phyloP scores from a whole-genome alignment of 805 yeast genomes.

The Yamadazyma paraphyllophila region DNA sequence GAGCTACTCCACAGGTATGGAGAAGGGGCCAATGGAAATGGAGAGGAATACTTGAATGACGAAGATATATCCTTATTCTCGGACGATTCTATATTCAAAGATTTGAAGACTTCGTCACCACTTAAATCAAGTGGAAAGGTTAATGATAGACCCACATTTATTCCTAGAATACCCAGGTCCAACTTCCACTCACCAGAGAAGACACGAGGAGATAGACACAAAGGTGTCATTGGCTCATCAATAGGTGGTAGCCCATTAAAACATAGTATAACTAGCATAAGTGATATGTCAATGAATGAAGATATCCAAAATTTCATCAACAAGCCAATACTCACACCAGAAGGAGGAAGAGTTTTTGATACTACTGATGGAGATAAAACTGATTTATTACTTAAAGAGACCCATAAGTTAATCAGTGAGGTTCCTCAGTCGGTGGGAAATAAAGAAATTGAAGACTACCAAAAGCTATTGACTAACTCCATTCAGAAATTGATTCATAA shows the following conservation, averaged over 20 bases:
- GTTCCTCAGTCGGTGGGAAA: slow-evolving; percentile 20
- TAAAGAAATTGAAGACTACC: slow-evolving; percentile 27
- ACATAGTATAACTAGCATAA: not conserved
- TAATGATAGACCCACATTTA: slow-evolving; percentile 6
- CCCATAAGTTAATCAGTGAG: slow-evolving; percentile 26
- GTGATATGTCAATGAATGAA: slow-evolving; percentile 6
- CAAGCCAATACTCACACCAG: not conserved
- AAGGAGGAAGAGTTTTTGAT: not conserved
- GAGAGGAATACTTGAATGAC: not conserved
- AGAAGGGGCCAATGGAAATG: not conserved
- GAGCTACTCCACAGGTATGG: slow-evolving; percentile 7
- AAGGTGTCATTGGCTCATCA: slow-evolving; percentile 2
- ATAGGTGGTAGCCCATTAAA: slow-evolving; percentile 6
- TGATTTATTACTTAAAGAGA: slow-evolving; percentile 25
- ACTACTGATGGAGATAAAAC: slow-evolving; percentile 3
- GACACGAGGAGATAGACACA: not conserved
- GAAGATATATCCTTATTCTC: slow-evolving; percentile 16
- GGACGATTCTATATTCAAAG: slow-evolving; percentile 16
- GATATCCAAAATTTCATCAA: slow-evolving; percentile 4
- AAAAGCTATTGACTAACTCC: slow-evolving; percentile 24
- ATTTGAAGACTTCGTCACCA: slow-evolving; percentile 4
- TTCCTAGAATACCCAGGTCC: not conserved
- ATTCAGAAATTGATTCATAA: slow-evolving; percentile 23
- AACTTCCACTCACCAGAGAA: not conserved
- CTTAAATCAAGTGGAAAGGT: not conserved